Evolutionary conservation across 2,329 filamentous ascomycete genomes (phyloP).

Genomic region (Fusarium sp.): DNA sequence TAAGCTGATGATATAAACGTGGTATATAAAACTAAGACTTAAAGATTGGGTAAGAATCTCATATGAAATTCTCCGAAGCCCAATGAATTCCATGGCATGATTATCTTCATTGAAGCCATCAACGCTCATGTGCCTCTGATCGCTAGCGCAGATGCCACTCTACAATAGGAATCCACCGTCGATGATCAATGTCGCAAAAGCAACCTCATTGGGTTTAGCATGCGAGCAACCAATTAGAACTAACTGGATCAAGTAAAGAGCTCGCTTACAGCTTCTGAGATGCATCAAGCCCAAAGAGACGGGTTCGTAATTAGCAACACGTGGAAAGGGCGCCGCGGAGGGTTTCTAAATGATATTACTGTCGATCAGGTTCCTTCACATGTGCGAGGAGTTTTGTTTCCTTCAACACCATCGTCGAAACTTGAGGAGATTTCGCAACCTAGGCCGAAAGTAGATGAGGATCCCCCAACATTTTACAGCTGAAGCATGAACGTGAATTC

Average conservation of each 20-base stretch:
- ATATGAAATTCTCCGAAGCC: neutral
- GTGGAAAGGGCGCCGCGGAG: neutral
- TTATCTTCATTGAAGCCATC: neutral
- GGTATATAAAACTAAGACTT: neutral
- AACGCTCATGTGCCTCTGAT: neutral
- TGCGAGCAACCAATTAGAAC: constrained; percentile 26
- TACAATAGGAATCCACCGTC: constrained; percentile 3
- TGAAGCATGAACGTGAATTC: neutral
- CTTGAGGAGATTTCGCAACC: constrained; percentile 31
- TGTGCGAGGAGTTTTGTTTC: neutral
- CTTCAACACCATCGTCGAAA: neutral
- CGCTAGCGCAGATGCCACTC: neutral
- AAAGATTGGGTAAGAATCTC: neutral
- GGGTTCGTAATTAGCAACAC: neutral
- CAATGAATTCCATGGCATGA: neutral
- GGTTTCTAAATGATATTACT: neutral
- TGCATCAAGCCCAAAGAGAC: neutral
- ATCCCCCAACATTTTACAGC: neutral
- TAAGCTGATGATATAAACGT: neutral
- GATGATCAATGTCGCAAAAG: constrained; percentile 31
- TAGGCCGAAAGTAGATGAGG: constrained; percentile 23
- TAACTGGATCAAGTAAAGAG: neutral
- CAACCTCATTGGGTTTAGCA: constrained; percentile 39
- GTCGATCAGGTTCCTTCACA: constrained; percentile 4
- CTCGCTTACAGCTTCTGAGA: neutral